phyloP scores from a whole-genome alignment of 257 asterid genomes.

The Nicotiana tabacum region DNA sequence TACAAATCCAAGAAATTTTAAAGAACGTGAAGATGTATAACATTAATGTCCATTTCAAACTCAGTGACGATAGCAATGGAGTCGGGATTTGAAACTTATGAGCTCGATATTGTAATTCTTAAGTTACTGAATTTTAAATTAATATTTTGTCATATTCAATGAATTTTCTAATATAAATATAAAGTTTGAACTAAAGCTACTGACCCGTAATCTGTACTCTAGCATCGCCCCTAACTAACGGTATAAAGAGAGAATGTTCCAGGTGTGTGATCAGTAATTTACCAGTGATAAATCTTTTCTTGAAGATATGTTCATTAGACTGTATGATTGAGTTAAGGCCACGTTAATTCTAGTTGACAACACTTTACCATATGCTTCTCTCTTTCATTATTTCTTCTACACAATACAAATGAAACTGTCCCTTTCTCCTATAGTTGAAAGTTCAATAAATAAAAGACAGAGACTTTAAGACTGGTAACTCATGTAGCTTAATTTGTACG shows the following conservation, averaged over 20 bases:
- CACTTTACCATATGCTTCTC: background rate
- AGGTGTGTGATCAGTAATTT: background rate
- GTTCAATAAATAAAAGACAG: too few species aligned
- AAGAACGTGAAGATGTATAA: background rate
- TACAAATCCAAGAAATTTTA: background rate
- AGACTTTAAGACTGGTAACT: too few species aligned
- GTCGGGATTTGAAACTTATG: too few species aligned
- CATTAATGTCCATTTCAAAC: background rate
- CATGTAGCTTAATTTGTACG: too few species aligned
- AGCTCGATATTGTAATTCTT: accelerated
- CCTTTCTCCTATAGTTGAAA: background rate
- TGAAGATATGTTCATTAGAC: background rate
- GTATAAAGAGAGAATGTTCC: background rate
- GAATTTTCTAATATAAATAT: too few species aligned
- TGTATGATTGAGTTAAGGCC: background rate
- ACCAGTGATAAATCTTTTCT: background rate
- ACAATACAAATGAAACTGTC: background rate
- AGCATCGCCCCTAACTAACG: too few species aligned
- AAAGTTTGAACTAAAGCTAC: too few species aligned
- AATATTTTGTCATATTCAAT: too few species aligned
- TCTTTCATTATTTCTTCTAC: too few species aligned
- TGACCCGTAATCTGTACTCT: too few species aligned
- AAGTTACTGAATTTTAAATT: too few species aligned
- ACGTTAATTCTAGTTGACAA: background rate
- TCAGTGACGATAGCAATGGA: background rate